phyloP scores from a whole-genome alignment of 192 early-diverging fungal species.

The Paraglomus occultum region DNA sequence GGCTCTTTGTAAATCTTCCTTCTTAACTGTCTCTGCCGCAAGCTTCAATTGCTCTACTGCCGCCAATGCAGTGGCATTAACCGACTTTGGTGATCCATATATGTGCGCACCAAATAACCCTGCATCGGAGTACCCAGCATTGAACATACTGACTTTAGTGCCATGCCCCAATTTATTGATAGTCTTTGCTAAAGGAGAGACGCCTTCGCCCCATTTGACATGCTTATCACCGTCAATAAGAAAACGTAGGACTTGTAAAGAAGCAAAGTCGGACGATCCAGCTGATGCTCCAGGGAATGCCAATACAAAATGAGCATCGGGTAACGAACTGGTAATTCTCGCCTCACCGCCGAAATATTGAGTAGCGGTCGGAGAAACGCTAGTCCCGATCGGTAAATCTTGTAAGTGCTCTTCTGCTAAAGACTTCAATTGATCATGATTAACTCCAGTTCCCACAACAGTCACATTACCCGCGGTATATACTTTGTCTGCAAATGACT shows the following conservation, averaged over 20 bases:
- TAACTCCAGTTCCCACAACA: conserved; percentile 82
- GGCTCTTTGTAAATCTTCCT: conserved; percentile 62
- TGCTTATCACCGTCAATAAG: conserved; percentile 60
- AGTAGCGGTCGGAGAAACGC: conserved; percentile 39
- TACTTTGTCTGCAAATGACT: conserved; percentile 66
- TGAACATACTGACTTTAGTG: conserved; percentile 71
- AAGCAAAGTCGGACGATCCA: conserved; percentile 59
- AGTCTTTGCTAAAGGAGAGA: conserved; percentile 63
- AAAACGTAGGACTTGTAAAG: conserved; percentile 59
- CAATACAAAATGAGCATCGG: conserved; percentile 68
- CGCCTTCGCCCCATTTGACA: conserved; percentile 63
- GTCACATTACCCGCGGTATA: conserved; percentile 75
- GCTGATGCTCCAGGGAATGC: conserved; percentile 73
- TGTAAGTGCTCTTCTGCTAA: conserved; percentile 64
- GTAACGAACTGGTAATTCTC: conserved; percentile 64
- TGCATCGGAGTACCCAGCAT: conserved; percentile 85
- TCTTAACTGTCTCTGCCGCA: conserved; percentile 44
- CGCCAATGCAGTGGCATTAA: conserved; percentile 59
- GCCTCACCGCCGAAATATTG: conserved; percentile 86
- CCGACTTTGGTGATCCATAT: conserved; percentile 55
- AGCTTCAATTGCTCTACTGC: conserved; percentile 61
- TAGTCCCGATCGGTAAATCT: conserved; percentile 44
- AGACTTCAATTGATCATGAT: conserved; percentile 63
- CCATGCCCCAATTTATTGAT: conserved; percentile 52
- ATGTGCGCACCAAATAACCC: conserved; percentile 87